Conservation (phyloP, 2,329 filamentous ascomycete genomes). For the Magnaporthiopsis poae region DNA sequence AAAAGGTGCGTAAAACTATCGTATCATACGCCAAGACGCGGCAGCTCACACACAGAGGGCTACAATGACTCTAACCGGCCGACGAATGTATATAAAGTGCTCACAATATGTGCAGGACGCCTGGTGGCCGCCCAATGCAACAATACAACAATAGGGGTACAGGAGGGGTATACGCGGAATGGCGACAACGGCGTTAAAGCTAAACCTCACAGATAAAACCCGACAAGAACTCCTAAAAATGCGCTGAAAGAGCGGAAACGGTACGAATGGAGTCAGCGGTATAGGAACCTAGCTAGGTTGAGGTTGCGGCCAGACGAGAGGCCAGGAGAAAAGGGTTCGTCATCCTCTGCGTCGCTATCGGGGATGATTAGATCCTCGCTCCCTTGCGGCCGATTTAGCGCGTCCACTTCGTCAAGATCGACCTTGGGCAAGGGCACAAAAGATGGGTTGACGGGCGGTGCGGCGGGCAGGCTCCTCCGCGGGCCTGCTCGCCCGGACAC, state of each 20-base stretch:
- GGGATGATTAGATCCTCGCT: conserved; percentile 49
- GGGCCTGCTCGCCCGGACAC: neutral
- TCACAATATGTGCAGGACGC: neutral
- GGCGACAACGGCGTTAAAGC: neutral
- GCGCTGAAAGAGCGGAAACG: neutral
- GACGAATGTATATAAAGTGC: neutral
- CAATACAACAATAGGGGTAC: neutral
- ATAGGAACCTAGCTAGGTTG: conserved; percentile 40
- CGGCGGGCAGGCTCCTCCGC: conserved; percentile 8
- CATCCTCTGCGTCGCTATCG: conserved; percentile 39
- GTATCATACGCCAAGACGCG: neutral
- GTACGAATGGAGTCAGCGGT: conserved; percentile 14
- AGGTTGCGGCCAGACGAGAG: conserved; percentile 18
- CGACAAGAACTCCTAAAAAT: neutral
- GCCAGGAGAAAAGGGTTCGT: conserved; percentile 21
- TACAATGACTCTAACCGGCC: neutral
- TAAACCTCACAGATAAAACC: neutral
- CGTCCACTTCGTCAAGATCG: conserved; percentile 42
- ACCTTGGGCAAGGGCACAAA: conserved; percentile 47
- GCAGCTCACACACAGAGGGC: neutral
- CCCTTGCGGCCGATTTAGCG: conserved; percentile 36
- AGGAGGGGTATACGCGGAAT: neutral
- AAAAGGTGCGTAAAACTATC: neutral
- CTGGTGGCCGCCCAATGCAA: neutral
- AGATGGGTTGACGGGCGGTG: conserved; percentile 37